phyloP scores from a whole-genome alignment of 306 rosid genomes.

The Betula pendula region DNA sequence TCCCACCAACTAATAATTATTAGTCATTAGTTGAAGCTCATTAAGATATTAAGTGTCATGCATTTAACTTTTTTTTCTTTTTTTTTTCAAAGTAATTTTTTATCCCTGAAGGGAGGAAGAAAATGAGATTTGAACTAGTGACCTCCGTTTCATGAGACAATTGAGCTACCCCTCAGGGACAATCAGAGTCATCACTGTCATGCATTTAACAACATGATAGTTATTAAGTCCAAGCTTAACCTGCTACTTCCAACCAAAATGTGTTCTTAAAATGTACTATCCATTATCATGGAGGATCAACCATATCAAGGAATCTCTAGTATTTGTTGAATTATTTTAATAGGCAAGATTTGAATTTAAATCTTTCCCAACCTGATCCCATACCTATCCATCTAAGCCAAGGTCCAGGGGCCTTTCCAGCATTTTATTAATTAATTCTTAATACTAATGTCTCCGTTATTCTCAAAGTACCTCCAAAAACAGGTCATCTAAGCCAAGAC shows the following conservation, averaged over 20 bases:
- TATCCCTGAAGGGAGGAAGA: too few species aligned
- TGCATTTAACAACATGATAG: neutral
- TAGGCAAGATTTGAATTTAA: neutral
- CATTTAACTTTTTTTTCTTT: too few species aligned
- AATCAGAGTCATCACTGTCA: neutral
- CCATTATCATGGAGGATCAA: neutral
- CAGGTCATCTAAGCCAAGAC: too few species aligned
- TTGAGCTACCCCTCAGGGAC: too few species aligned
- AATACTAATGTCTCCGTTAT: neutral
- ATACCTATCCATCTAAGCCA: neutral
- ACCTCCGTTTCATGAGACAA: too few species aligned
- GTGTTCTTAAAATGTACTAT: neutral
- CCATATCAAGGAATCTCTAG: neutral
- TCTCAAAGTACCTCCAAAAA: too few species aligned
- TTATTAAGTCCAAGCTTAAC: neutral
- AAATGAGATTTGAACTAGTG: too few species aligned
- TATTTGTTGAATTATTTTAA: neutral
- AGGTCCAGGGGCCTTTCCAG: neutral
- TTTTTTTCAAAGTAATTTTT: too few species aligned
- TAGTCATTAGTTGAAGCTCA: neutral
- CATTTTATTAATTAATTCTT: neutral
- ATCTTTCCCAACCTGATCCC: neutral
- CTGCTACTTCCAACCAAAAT: neutral
- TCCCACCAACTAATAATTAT: neutral
- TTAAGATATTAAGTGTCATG: neutral